Percentiles rank a stretch among this genome's conserved stretches.
phyloP scores from a whole-genome alignment of 148 eudicot species.

The Heliamphora exappendiculata region DNA sequence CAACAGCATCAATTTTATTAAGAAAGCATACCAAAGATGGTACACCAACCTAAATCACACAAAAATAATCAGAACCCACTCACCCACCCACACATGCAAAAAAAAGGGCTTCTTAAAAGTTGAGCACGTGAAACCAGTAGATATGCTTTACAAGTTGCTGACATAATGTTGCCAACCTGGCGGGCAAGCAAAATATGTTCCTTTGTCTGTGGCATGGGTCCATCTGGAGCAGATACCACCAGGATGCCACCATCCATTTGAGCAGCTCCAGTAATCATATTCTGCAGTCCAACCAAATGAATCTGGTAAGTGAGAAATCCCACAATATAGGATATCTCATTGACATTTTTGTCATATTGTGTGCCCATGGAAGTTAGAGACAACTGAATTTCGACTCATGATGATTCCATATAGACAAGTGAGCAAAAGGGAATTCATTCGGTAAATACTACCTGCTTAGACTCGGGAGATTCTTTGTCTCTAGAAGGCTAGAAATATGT shows the following conservation, averaged over 20 bases:
- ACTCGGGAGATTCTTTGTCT: too few species aligned
- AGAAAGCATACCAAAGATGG: constrained; percentile 84
- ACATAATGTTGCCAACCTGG: constrained; percentile 35
- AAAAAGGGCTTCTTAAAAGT: background rate
- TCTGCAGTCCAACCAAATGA: constrained; percentile 26
- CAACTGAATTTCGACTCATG: background rate
- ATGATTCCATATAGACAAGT: background rate
- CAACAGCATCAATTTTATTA: constrained; percentile 85
- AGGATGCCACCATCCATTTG: constrained; percentile 95
- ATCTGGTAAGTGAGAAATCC: background rate
- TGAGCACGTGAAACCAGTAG: background rate
- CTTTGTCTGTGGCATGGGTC: constrained; percentile 95
- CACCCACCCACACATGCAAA: too few species aligned
- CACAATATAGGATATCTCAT: background rate
- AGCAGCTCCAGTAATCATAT: constrained; percentile 97
- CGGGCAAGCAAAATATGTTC: constrained; percentile 88
- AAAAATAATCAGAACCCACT: background rate
- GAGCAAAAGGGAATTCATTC: too few species aligned
- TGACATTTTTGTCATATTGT: background rate
- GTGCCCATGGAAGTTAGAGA: background rate
- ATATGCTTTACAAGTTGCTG: constrained; percentile 3
- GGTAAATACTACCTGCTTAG: too few species aligned
- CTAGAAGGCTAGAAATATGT: background rate
- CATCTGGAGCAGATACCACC: constrained; percentile 92
- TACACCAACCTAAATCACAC: constrained; percentile 65